phyloP scores from a whole-genome alignment of 345 rosid genomes.

The Triadica sebifera region DNA sequence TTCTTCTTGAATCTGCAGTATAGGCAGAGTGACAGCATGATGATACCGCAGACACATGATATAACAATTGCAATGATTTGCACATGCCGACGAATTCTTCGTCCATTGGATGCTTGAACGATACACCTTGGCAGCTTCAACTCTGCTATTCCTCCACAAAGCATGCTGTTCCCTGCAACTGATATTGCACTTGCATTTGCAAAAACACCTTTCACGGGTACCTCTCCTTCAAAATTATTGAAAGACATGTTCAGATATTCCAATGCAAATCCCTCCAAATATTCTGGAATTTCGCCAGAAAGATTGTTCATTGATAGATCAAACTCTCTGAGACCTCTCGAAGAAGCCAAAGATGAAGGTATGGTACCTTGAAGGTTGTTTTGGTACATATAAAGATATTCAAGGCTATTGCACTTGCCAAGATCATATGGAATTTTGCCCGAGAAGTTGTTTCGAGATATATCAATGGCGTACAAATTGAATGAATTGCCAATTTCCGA shows the following conservation, averaged over 20 bases:
- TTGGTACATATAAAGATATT: neutral
- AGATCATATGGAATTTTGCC: neutral
- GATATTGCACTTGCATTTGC: conserved; percentile 11
- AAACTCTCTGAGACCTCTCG: neutral
- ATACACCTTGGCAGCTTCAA: neutral
- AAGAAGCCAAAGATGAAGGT: neutral
- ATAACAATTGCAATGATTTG: neutral
- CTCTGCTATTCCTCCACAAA: neutral
- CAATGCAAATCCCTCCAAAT: neutral
- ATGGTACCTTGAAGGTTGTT: conserved; percentile 2
- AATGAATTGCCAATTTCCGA: neutral
- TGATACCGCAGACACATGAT: neutral
- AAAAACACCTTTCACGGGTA: conserved; percentile 3
- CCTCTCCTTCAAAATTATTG: conserved; percentile 2
- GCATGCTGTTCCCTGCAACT: neutral
- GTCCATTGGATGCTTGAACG: neutral
- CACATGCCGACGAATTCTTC: too few species aligned
- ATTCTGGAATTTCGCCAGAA: neutral
- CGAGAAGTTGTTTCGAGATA: neutral
- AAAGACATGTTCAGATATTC: conserved; percentile 8
- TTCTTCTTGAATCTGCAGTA: neutral
- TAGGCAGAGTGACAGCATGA: neutral
- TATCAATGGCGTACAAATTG: neutral
- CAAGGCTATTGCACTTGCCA: conserved; percentile 2
- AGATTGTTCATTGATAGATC: neutral